Base-by-base conservation (phyloP, 768 basidiomycete genomes). In the Mycena amicta region DNA sequence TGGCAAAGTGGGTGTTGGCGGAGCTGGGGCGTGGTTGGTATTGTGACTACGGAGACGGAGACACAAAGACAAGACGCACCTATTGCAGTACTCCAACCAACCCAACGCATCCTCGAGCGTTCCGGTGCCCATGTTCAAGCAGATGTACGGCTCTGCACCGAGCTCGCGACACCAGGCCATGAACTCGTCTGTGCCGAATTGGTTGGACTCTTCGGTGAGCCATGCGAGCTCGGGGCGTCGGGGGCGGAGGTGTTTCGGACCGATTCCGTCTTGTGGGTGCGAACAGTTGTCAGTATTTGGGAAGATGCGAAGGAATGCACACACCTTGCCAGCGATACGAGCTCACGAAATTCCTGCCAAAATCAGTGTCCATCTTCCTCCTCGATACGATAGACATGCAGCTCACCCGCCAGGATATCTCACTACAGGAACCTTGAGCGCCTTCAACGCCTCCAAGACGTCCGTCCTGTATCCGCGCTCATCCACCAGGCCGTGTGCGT, bases 1-100 rank as follows among this genome's bases (percentile, higher is more conserved):
- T 84, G 5, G 86, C 84, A 69, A 83, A 86, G 65, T 77, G 71
- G 1, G 76, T 78, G 59, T 77, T 74, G 20, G 74, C 67, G 16
- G 74, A 71, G 59, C 74, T 76, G 30, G 23, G 77, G 59, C n/a
- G n/a, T n/a, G n/a, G n/a, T n/a, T n/a, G n/a, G n/a, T n/a, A n/a
- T n/a, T n/a, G n/a, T n/a, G n/a, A n/a, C n/a, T n/a, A n/a, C n/a
- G n/a, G 33, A 50, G 62, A 25, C 56, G 43, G 49, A 47, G 28
- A 16, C 45, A 22, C 28, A 12, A 39, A 23, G 16, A 50, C 40
- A 18, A 29, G 23, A 30, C 51, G 27, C 31, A 75, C 77, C 83
- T 80, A 58, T 86, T 86, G 66, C 84, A 86, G 68, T 86, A 87
- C 59, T 87, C 86, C 16, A 86, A 56, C 84, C 82, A 85, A 5